Base-by-base conservation (phyloP, 2,329 filamentous ascomycete species). In the Neonectria coccinea region DNA sequence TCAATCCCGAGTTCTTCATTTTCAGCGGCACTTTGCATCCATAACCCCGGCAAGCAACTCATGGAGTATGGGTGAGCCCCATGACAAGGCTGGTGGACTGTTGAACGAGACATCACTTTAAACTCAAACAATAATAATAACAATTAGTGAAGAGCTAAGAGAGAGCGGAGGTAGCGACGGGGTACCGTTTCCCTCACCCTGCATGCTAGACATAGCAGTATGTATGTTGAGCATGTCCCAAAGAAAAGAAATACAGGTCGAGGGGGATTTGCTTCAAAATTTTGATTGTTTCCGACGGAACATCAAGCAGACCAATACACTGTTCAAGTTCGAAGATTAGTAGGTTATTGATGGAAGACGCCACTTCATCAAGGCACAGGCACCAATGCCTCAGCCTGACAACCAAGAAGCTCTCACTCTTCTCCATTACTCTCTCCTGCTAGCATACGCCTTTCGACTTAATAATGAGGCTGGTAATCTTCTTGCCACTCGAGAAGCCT, bases 251-350 rank as follows among this genome's bases (percentile, higher is more conserved):
- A 27, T 62, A 20, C n/a, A 48, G 36, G 65, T 65, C n/a, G 29
- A 56, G 41, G 67, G 62, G 7, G 20, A 50, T 0, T 22, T 62
- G 20, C 4, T 62, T 5, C 31, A 65, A 4, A 42, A 56, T 11
- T 64, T 67, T n/a, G 44, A 52, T 18, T 48, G 36, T 16, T 62
- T 69, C 54, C 41, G 22, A n/a, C 45, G 51, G 14, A 48, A 61
- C 16, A 20, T 62, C 5, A 56, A 69, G 16, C 53, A 66, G 10
- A 33, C 42, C 2, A 42, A 62, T 5, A 53, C 33, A 5, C 47
- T 60, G 27, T 63, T 64, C 31, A 51, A 62, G 18, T 66, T 64
- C 31, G 57, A 68, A 48, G 63, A 68, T 8, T 10, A 22, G 22
- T 68, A 59, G 63, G 31, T 59, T 44, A 57, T 66, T 2, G 29